Percentiles rank a stretch among this genome's conserved stretches.
Evolutionary conservation across 768 basidiomycete species (phyloP).

Genomic region (Chiua virens): DNA sequence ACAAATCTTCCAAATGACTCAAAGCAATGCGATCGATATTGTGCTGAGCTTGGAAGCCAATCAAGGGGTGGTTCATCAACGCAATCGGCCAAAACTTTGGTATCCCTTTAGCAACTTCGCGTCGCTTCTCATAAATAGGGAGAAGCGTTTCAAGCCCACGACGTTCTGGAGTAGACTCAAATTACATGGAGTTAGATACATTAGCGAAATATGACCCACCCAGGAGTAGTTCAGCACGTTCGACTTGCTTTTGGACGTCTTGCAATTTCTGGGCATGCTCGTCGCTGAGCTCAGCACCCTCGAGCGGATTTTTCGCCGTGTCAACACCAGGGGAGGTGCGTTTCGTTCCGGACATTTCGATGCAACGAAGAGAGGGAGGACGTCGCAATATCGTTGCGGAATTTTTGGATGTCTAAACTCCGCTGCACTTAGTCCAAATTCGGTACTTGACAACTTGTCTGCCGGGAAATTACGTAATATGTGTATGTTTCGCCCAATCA

Average conservation of each 20-base stretch:
- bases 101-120: conserved; percentile 62
- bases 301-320: conserved; percentile 66
- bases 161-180: conserved; percentile 49
- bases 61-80: conserved; percentile 66
- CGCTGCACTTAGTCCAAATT: conserved; percentile 22
- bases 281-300: conserved; percentile 65
- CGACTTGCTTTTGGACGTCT: conserved; percentile 64
- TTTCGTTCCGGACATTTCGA: conserved; percentile 52
- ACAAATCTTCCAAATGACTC: conserved; percentile 82
- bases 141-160: conserved; percentile 54
- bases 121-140: conserved; percentile 71
- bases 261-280: conserved; percentile 72
- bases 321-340: conserved; percentile 80
- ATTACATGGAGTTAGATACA: conserved; percentile 3
- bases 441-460: too few relatives aligned
- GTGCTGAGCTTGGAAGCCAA: conserved; percentile 69
- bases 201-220: conserved; percentile 46
- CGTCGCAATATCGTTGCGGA: conserved; percentile 8
- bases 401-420: conserved; percentile 32
- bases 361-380: conserved; percentile 4
- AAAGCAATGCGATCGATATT: conserved; percentile 78
- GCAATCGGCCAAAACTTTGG: conserved; percentile 86
- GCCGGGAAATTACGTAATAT: too few relatives aligned
- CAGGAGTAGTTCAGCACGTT: conserved; percentile 67
- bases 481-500: too few relatives aligned